Percentiles rank a stretch among this genome's conserved stretches.
These are phyloP conservation scores for Boechera divaricarpa DNA, from an alignment of 345 rosid species.

Conservation along the genomic window DNA sequence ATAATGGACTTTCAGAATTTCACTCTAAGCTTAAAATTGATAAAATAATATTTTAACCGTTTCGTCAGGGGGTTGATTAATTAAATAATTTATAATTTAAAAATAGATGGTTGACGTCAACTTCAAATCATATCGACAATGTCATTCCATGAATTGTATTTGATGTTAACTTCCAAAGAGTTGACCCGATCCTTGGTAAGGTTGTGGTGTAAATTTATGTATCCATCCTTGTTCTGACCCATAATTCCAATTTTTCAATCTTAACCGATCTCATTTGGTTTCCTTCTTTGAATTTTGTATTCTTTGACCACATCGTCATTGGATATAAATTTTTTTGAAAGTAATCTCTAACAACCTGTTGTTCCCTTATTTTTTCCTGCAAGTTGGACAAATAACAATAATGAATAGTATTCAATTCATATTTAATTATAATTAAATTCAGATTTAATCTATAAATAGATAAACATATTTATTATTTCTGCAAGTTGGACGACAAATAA, in stretches of 20 bases:
- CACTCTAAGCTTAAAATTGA: background rate
- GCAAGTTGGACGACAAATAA: constrained; percentile 18
- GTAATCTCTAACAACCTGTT: constrained; percentile 30
- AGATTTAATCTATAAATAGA: background rate
- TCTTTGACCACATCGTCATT: constrained; percentile 12
- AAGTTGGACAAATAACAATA: constrained; percentile 22
- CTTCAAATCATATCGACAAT: constrained; percentile 19
- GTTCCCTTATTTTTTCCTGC: constrained; percentile 17
- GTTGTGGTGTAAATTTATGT: constrained; percentile 18
- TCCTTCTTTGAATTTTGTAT: constrained; percentile 26
- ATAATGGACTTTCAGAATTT: background rate
- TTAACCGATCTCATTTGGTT: constrained; percentile 9
- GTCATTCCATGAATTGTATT: background rate
- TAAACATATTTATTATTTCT: background rate
- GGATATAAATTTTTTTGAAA: background rate
- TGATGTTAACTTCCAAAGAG: constrained; percentile 19
- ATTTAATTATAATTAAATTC: background rate
- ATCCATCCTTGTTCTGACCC: constrained; percentile 28
- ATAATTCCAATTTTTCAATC: constrained; percentile 9
- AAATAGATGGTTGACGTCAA: constrained; percentile 14
- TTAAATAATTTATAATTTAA: background rate
- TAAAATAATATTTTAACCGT: background rate
- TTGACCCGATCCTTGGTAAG: constrained; percentile 31
- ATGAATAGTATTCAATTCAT: constrained; percentile 4
- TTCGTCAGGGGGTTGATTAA: background rate